These are phyloP conservation scores for Amorphotheca resinae DNA, from an alignment of 495 filamentous ascomycete species.

Conservation along the genomic window DNA sequence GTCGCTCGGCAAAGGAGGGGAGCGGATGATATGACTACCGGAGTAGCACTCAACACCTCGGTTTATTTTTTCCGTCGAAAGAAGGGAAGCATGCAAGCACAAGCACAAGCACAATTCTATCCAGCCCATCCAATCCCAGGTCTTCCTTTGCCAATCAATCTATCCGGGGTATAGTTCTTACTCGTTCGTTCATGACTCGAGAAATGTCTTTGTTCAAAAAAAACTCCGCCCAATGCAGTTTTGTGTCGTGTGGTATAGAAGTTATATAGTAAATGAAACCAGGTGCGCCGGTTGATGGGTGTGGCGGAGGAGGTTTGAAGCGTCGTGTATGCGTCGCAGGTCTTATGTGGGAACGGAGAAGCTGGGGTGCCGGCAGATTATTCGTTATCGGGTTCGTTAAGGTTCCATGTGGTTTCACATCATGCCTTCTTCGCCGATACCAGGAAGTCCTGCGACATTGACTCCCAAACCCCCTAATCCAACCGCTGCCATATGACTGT, in stretches of 20 bases:
- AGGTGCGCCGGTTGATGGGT: no score
- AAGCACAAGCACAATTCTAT: no score
- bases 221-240: conserved; percentile 14
- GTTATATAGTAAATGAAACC: neutral
- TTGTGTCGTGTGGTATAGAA: neutral
- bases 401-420: conserved; percentile 11
- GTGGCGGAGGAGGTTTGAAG: no score
- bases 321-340: neutral
- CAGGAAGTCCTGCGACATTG: conserved; percentile 18
- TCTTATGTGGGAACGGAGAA: neutral
- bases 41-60: no score
- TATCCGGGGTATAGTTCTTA: conserved; percentile 12
- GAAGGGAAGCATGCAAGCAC: no score
- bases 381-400: neutral
- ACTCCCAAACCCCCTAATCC: conserved; percentile 17
- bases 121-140: neutral
- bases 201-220: neutral
- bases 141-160: conserved; percentile 5
- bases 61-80: no score
- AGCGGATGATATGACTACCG: no score
- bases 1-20: no score
- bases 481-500: conserved; percentile 17
- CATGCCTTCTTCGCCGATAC: conserved; percentile 22
- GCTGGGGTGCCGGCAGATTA: neutral
- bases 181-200: neutral